Evolutionary conservation across 2,329 filamentous ascomycete genomes (phyloP), one percentile per base, ranked within the genome.

Genomic region (Colletotrichum sp.): DNA sequence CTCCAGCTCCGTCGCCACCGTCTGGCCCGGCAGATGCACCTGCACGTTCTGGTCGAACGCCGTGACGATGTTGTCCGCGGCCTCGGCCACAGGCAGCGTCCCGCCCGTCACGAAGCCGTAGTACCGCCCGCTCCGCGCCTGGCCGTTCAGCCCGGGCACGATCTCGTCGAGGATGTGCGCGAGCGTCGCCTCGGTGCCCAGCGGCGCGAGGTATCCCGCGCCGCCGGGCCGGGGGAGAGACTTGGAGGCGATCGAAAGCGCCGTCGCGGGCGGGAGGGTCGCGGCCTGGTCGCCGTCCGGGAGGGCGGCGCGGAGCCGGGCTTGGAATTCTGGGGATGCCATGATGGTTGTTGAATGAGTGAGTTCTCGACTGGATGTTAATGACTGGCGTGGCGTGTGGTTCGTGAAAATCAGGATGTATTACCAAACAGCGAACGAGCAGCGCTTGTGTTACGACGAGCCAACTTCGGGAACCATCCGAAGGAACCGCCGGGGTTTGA

Each of bases 91-190:
- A 8, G 95, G 95, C 0, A 96, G 94, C 9, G 90, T 88, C 16
- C 95, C 94, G 60, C 96, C 96, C 0, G 94, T 98, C 8, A 98
- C 94, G 83, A 98, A 98, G 75, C 95, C 96, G 83, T 95, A 98
- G 88, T 98, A 98, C 71, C 92, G 91, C 13, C 92, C 84, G 59
- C 90, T 92, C 57, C 90, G 89, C 78, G 92, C 93, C 80, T 92
- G 90, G 18, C 88, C 90, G 79, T 93, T 95, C 75, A 97, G 89
- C 2, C 90, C 94, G 3, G 90, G 90, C 55, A 90, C 84, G 72
- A 92, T 85, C 75, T 86, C 83, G 9, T 79, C 36, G 12, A 86
- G 79, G 44, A 92, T 86, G 81, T 92, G 90, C 15, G 81, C 65
- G 18, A 87, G 77, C 6, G 86, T 84, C 8, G 80, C 80, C 3